Percentiles rank a stretch among this genome's conserved stretches.
Conservation (phyloP, 345 rosid species). For the Streptanthus diversifolius region DNA sequence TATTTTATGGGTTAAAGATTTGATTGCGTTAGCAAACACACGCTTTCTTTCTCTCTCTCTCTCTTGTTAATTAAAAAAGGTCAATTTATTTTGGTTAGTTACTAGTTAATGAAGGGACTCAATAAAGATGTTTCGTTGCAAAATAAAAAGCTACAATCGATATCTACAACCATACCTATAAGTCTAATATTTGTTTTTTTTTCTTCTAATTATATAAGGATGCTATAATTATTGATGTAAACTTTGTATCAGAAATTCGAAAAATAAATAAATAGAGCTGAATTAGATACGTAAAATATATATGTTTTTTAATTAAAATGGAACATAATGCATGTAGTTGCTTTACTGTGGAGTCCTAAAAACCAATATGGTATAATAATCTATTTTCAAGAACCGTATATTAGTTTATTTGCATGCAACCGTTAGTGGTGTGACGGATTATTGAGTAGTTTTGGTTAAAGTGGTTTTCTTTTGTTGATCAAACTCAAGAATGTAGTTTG, state of each 20-base stretch:
- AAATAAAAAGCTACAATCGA: constrained; percentile 11
- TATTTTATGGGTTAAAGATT: constrained; percentile 32
- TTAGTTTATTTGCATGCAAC: background rate
- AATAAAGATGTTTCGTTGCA: constrained; percentile 16
- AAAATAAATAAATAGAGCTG: background rate
- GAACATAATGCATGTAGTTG: background rate
- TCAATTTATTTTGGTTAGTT: constrained; percentile 34
- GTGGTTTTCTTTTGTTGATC: constrained; percentile 10
- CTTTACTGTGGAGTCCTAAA: background rate
- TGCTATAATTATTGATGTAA: background rate
- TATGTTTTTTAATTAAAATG: background rate
- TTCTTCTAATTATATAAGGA: background rate
- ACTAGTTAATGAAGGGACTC: constrained; percentile 19
- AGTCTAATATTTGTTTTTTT: background rate
- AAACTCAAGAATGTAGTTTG: background rate
- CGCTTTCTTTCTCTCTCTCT: constrained; percentile 14
- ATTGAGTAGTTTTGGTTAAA: constrained; percentile 3
- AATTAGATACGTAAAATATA: background rate
- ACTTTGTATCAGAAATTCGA: background rate
- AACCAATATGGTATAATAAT: background rate
- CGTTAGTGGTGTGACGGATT: background rate
- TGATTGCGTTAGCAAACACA: constrained; percentile 32
- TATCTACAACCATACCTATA: constrained; percentile 21
- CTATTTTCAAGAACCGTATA: background rate
- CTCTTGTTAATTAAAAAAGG: constrained; percentile 10